Conservation (phyloP, 2,329 filamentous ascomycete genomes). For the Neonectria punicea region DNA sequence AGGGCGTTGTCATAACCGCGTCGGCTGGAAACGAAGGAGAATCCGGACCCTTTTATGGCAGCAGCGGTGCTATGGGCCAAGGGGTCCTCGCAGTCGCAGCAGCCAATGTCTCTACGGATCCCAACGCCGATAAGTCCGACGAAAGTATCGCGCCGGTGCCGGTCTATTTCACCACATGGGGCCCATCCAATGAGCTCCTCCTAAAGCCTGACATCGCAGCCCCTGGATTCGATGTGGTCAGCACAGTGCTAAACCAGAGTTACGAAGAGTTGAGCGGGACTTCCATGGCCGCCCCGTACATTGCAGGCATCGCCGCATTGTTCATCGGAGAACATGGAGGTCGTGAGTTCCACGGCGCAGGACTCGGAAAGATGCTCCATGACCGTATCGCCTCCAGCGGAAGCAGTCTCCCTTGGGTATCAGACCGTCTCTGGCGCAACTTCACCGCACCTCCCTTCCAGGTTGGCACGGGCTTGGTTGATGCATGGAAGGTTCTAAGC, state of each 20-base stretch:
- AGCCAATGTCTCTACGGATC: slow-evolving; percentile 56
- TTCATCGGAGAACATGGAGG: slow-evolving; percentile 57
- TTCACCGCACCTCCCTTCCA: slow-evolving; percentile 50
- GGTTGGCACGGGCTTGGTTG: slow-evolving; percentile 59
- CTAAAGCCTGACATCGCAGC: slow-evolving; percentile 63
- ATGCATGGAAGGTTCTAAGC: slow-evolving; percentile 57
- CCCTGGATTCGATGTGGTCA: slow-evolving; percentile 61
- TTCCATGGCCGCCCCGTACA: slow-evolving; percentile 66
- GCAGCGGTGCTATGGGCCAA: slow-evolving; percentile 46
- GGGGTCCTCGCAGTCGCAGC: slow-evolving; percentile 51
- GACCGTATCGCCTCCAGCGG: slow-evolving; percentile 51
- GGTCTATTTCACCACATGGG: slow-evolving; percentile 61
- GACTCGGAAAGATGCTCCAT: slow-evolving; percentile 46
- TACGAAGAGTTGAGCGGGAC: slow-evolving; percentile 64
- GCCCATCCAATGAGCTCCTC: slow-evolving; percentile 61
- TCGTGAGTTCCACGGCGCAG: slow-evolving; percentile 50
- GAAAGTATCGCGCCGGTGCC: slow-evolving; percentile 47
- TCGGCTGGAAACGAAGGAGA: slow-evolving; percentile 63
- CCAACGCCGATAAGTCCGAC: slow-evolving; percentile 46
- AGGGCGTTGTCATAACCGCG: slow-evolving; percentile 61
- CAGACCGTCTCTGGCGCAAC: slow-evolving; percentile 33
- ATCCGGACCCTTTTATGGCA: slow-evolving; percentile 58
- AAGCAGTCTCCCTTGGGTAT: slow-evolving; percentile 45
- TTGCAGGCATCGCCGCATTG: slow-evolving; percentile 61
- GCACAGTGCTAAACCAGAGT: slow-evolving; percentile 55